Percentiles rank a stretch among this genome's conserved stretches.
phyloP scores from a whole-genome alignment of 2,329 filamentous ascomycete genomes.

The Ophiobolus disseminans region DNA sequence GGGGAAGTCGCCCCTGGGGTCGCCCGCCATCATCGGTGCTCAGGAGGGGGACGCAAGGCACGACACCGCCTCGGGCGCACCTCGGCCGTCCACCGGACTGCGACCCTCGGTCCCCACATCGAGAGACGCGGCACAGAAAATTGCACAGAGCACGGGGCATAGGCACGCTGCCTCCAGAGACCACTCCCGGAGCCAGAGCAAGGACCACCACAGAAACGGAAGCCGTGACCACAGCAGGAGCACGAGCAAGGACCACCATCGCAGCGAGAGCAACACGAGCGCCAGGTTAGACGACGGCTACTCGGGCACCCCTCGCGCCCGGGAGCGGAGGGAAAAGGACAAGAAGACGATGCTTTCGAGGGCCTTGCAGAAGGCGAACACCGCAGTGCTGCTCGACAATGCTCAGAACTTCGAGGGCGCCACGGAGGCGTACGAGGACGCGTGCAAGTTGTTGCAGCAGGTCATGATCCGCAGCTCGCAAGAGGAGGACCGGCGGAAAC shows the following conservation, averaged over 20 bases:
- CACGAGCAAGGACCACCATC: slow-evolving; percentile 29
- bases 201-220: slow-evolving; percentile 30
- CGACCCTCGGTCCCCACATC: slow-evolving; percentile 28
- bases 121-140: slow-evolving; percentile 31
- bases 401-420: slow-evolving; percentile 93
- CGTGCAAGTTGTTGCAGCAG: slow-evolving; percentile 84
- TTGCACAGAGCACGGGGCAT: slow-evolving; percentile 30
- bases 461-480: slow-evolving; percentile 85
- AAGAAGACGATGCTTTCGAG: slow-evolving; percentile 97
- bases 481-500: slow-evolving; percentile 85
- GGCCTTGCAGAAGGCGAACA: slow-evolving; percentile 93
- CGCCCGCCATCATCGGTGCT: slow-evolving; percentile 41
- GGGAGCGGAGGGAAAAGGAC: slow-evolving; percentile 57
- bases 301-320: slow-evolving; percentile 44
- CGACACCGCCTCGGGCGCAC: slow-evolving; percentile 25
- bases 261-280: slow-evolving; percentile 44
- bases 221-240: slow-evolving; percentile 32
- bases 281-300: slow-evolving; percentile 41
- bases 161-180: slow-evolving; percentile 22
- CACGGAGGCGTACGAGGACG: slow-evolving; percentile 87
- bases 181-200: slow-evolving; percentile 20
- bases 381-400: slow-evolving; percentile 93
- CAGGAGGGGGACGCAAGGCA: slow-evolving; percentile 43
- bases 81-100: slow-evolving; percentile 29
- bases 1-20: slow-evolving; percentile 43